Percentiles rank a stretch among this genome's conserved stretches.
These are phyloP conservation scores for Talaromyces piceae DNA, from an alignment of 2,329 filamentous ascomycete species.

Conservation along the genomic window DNA sequence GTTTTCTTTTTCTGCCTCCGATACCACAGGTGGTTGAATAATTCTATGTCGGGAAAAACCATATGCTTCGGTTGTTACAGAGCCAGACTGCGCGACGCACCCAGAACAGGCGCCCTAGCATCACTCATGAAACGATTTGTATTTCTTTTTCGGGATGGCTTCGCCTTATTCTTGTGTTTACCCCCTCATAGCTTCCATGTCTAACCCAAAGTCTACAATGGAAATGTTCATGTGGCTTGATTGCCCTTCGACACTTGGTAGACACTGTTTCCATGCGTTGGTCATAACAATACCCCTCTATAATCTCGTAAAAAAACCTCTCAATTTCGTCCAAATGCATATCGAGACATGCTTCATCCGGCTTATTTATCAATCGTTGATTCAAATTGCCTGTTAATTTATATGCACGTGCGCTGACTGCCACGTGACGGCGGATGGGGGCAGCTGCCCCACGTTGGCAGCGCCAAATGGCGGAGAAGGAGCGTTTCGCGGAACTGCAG, in stretches of 20 bases:
- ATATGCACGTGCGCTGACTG: neutral
- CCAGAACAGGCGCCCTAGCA: slow-evolving; percentile 9
- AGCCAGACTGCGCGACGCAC: slow-evolving; percentile 2
- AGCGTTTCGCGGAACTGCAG: too few relatives aligned
- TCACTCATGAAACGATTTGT: neutral
- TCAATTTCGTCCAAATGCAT: too few relatives aligned
- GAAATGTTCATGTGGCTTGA: neutral
- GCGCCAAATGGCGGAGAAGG: neutral
- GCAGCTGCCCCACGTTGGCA: neutral
- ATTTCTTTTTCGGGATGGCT: neutral
- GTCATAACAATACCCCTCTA: neutral
- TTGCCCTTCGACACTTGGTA: neutral
- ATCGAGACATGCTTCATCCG: too few relatives aligned
- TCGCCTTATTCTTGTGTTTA: neutral
- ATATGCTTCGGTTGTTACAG: slow-evolving; percentile 7
- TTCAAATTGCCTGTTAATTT: too few relatives aligned
- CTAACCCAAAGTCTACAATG: too few relatives aligned
- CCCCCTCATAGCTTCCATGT: too few relatives aligned
- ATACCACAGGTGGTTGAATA: slow-evolving; percentile 1
- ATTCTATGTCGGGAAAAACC: neutral
- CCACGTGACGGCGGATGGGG: neutral
- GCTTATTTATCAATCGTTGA: too few relatives aligned
- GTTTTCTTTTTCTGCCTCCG: neutral
- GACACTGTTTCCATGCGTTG: neutral
- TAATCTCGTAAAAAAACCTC: too few relatives aligned